Evolutionary conservation across 306 rosid genomes (phyloP).

Genomic region (Neltuma alba): DNA sequence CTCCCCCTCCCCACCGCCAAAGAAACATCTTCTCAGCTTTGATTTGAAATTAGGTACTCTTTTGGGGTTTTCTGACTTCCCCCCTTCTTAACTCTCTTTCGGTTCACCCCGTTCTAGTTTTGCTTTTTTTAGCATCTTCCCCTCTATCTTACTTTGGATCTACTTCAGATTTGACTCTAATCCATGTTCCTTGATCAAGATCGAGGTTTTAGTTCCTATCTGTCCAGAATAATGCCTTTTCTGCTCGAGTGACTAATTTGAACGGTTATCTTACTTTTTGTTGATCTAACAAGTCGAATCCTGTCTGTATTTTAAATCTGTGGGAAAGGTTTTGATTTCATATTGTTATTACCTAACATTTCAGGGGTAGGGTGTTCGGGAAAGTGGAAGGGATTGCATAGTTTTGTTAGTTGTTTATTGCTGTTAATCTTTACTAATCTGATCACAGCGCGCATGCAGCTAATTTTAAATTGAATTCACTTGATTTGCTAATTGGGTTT

Average conservation of each 20-base stretch:
- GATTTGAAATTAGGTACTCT: conserved; percentile 59
- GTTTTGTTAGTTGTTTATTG: conserved; percentile 22
- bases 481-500: conserved; percentile 32
- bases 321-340: neutral
- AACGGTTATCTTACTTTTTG: conserved; percentile 30
- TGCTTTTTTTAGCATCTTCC: conserved; percentile 46
- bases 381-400: neutral
- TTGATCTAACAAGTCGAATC: conserved; percentile 5
- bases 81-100: conserved; percentile 39
- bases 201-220: conserved; percentile 42
- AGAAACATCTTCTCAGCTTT: conserved; percentile 43
- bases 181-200: conserved; percentile 51
- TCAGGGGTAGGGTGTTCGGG: neutral
- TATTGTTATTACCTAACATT: neutral
- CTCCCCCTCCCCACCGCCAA: conserved; percentile 45
- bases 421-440: conserved; percentile 33
- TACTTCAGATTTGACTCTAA: conserved; percentile 51
- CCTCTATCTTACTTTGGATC: conserved; percentile 62
- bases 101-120: conserved; percentile 31
- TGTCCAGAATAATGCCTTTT: conserved; percentile 33
- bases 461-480: neutral
- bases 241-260: conserved; percentile 16
- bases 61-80: conserved; percentile 49
- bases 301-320: conserved; percentile 6
- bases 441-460: conserved; percentile 50